Conservation (phyloP, 2,329 filamentous ascomycete genomes). For the Trichoderma sp. region DNA sequence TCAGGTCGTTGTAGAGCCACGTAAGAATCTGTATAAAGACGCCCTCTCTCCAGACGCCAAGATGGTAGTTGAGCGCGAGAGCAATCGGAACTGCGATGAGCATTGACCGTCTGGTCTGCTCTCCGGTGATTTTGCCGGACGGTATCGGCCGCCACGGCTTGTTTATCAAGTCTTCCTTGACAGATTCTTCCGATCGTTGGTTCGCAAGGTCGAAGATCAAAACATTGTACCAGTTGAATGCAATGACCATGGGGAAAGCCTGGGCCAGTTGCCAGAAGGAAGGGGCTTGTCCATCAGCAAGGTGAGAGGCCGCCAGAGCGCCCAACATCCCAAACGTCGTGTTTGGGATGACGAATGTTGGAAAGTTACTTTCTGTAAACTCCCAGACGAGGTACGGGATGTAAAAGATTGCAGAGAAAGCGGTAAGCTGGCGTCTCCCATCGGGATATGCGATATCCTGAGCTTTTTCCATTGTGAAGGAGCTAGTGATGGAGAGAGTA, state of each 20-base stretch:
- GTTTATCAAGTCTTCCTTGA: constrained; percentile 43
- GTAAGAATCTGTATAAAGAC: constrained; percentile 34
- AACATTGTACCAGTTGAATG: constrained; percentile 23
- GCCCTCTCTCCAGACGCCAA: constrained; percentile 34
- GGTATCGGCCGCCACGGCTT: constrained; percentile 41
- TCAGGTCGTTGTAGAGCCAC: constrained; percentile 45
- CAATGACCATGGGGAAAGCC: constrained; percentile 5
- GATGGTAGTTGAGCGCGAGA: constrained; percentile 28
- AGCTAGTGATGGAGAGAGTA: background rate
- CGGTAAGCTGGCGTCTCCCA: background rate
- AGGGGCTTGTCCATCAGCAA: constrained; percentile 3
- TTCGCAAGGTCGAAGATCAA: constrained; percentile 40
- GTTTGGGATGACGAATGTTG: constrained; percentile 22
- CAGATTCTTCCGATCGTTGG: constrained; percentile 36
- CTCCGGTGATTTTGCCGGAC: constrained; percentile 31
- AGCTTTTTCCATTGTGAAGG: background rate
- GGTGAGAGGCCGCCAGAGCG: constrained; percentile 5
- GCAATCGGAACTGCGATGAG: constrained; percentile 28
- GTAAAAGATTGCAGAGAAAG: background rate
- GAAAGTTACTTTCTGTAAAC: constrained; percentile 22
- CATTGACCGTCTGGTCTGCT: constrained; percentile 29
- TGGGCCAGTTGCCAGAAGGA: background rate
- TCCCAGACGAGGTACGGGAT: constrained; percentile 9
- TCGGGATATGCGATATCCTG: background rate
- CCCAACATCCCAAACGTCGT: constrained; percentile 18